Base-by-base conservation (phyloP, 164 flowering plant species). In the Tinospora cordifolia region DNA sequence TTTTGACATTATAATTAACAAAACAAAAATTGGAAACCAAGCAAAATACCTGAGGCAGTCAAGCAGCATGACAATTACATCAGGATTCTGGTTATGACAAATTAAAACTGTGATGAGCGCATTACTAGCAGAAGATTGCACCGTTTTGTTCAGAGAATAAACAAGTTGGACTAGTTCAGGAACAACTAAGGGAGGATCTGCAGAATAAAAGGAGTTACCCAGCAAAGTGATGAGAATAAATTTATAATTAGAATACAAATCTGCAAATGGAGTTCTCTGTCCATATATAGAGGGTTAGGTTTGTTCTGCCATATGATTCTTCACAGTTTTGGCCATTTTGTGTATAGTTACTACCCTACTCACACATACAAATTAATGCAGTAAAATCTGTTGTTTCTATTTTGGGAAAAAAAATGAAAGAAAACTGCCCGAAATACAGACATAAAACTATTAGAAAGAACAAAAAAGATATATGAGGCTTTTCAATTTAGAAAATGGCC, bases 161-260 rank as follows among this genome's bases (percentile, higher is more conserved):
- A 80, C 71, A 65, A 78, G 87, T 22, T 26, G 72, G 69, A 87
- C 81, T 44, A 92, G 70, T 22, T 83, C 72, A 67, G 92, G 87
- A 83, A 92, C 75, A 66, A 87, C 84, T n/a, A 88, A 46, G 14
- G 81, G 68, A 62, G 92, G 91, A 54, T 88, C 98, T 92, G 87
- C 84, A 83, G 59, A 44, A 77, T 69, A 65, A 75, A 75, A 68
- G 19, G 22, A 62, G 25, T 66, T 30, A 3, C 34, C 19, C 47
- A 38, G 67, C 39, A 66, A 70, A 59, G 39, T 13, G 69, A 19
- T 22, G 25, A 15, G 22, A 12, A n/a, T 62, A 62, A 38, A 22
- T 34, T 13, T 59, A 8, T 24, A 62, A 0, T 26, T 62, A 0
- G 12, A 10, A 26, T 24, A 19, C 25, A 0, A 12, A 62, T 30